Evolutionary conservation across 352 stramenopile genomes (phyloP).

Genomic region (Pythium sp.): DNA sequence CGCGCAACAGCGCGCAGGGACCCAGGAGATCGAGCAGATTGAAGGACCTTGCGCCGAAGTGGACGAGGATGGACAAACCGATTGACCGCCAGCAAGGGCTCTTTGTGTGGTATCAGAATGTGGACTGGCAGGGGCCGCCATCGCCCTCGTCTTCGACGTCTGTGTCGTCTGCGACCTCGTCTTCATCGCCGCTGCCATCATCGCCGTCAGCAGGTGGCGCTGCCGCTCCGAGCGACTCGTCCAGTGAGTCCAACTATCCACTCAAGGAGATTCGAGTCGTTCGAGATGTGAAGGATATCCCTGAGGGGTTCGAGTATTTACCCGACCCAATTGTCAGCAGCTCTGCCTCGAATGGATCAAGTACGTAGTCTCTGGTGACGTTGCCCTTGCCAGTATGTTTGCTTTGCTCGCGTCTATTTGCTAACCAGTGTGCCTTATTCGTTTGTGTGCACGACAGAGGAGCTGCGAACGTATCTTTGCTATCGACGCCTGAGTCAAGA

Average conservation of each 20-base stretch:
- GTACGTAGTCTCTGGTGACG: constrained; percentile 22
- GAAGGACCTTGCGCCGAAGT: constrained; percentile 17
- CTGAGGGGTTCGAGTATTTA: constrained; percentile 62
- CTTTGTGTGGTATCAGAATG: constrained; percentile 63
- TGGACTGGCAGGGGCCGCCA: constrained; percentile 25
- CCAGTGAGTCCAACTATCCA: constrained; percentile 22
- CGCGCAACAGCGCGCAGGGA: background rate
- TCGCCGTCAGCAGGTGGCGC: constrained; percentile 11
- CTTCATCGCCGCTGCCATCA: constrained; percentile 11
- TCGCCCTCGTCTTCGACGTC: constrained; percentile 7
- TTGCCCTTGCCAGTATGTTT: background rate
- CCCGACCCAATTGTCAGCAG: constrained; percentile 44
- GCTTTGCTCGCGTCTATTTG: background rate
- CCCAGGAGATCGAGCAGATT: background rate
- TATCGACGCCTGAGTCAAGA: constrained; percentile 61
- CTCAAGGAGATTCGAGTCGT: constrained; percentile 84
- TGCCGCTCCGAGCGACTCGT: background rate
- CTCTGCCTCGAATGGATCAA: constrained; percentile 24
- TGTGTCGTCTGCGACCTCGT: background rate
- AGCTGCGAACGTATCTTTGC: constrained; percentile 70
- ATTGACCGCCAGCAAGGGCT: constrained; percentile 56
- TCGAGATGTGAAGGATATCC: constrained; percentile 58
- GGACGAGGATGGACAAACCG: constrained; percentile 73
- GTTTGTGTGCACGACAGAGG: constrained; percentile 24
- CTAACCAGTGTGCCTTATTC: constrained; percentile 3